Conservation (phyloP, 345 rosid species). For the Gossypium thurberi region DNA sequence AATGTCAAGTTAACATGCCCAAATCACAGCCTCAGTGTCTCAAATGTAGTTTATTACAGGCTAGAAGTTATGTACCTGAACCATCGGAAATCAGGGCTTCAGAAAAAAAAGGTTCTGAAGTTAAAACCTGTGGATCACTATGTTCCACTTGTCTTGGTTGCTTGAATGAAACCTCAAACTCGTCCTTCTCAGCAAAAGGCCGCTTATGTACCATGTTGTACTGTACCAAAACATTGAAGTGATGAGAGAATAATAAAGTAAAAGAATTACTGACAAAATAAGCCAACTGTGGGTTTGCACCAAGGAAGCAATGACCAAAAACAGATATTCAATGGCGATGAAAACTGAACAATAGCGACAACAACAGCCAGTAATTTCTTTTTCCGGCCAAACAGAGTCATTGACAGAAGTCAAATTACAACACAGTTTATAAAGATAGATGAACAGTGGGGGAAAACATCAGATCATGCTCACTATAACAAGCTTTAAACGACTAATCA, state of each 20-base stretch:
- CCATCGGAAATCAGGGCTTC: constrained; percentile 6
- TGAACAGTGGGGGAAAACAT: neutral
- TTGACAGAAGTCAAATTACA: neutral
- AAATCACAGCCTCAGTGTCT: neutral
- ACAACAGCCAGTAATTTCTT: neutral
- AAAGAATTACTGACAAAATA: neutral
- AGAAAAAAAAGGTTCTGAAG: constrained; percentile 20
- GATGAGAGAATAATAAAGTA: neutral
- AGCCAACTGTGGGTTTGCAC: neutral
- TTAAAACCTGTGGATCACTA: constrained; percentile 17
- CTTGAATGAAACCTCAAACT: constrained; percentile 30
- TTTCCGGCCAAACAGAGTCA: neutral
- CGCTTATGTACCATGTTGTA: constrained; percentile 43
- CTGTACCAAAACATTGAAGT: constrained; percentile 9
- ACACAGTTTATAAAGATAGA: neutral
- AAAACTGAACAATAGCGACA: neutral
- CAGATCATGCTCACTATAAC: neutral
- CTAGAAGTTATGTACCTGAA: constrained; percentile 28
- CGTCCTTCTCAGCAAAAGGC: constrained; percentile 34
- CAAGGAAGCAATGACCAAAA: neutral
- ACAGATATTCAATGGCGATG: neutral
- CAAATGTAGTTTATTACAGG: neutral
- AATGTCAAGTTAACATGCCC: neutral
- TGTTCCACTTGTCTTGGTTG: constrained; percentile 28
- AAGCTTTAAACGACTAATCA: neutral